Evolutionary conservation across 202 grass and related monocot species (phyloP).

Genomic region (Zizania palustris): DNA sequence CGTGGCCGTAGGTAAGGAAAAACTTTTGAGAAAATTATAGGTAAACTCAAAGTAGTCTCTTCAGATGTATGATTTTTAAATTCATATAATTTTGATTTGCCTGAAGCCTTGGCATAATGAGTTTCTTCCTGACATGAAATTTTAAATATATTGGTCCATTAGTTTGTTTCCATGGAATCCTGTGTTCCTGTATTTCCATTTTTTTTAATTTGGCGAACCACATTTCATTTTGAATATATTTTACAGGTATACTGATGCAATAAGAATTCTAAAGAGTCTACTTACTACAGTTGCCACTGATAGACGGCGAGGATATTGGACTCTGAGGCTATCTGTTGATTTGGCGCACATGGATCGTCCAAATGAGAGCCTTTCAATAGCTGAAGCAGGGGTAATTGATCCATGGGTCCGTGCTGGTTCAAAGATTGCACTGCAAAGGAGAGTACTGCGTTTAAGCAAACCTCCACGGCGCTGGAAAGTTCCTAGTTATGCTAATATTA

Average conservation of each 20-base stretch:
- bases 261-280: constrained; percentile 66
- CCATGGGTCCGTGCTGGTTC: constrained; percentile 81
- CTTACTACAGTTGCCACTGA: constrained; percentile 59
- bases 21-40: constrained; percentile 14
- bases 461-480: constrained; percentile 90
- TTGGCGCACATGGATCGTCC: constrained; percentile 69
- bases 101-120: constrained; percentile 23
- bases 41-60: constrained; percentile 10
- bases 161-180: constrained; percentile 9
- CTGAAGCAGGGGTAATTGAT: constrained; percentile 75
- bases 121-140: not conserved
- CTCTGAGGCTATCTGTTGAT: constrained; percentile 83
- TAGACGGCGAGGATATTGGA: constrained; percentile 80
- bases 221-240: constrained; percentile 28
- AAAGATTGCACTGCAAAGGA: constrained; percentile 74
- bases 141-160: not conserved
- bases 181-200: constrained; percentile 16
- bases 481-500: constrained; percentile 72
- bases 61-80: constrained; percentile 19
- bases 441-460: constrained; percentile 78
- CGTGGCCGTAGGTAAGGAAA: constrained; percentile 61
- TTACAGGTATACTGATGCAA: constrained; percentile 86
- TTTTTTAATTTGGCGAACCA: constrained; percentile 22
- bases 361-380: constrained; percentile 80
- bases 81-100: constrained; percentile 19